A percentile compares a stretch with the other conserved stretches of the same genome.
Conservation (phyloP, 2,329 filamentous ascomycete species). For the Colletotrichum tofieldiae region DNA sequence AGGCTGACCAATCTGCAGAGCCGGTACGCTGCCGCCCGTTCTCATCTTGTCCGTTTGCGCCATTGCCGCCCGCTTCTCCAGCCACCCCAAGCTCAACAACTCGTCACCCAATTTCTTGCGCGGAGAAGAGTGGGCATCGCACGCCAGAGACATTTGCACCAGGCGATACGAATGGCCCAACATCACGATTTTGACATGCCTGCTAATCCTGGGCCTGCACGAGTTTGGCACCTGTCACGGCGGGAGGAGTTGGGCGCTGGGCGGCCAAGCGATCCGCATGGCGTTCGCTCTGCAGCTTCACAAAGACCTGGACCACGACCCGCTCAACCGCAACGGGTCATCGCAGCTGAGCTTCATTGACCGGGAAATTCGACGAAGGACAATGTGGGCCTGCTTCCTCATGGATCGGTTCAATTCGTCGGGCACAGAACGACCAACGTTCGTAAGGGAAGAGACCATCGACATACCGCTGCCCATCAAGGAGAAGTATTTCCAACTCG, state of each 20-base stretch:
- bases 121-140: slow-evolving; percentile 91
- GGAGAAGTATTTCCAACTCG: slow-evolving; percentile 90
- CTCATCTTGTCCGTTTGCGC: slow-evolving; percentile 95
- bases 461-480: slow-evolving; percentile 92
- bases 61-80: slow-evolving; percentile 94
- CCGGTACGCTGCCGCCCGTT: slow-evolving; percentile 88
- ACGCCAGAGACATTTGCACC: slow-evolving; percentile 89
- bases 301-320: slow-evolving; percentile 89
- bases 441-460: slow-evolving; percentile 90
- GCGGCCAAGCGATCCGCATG: slow-evolving; percentile 96
- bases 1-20: slow-evolving; percentile 61
- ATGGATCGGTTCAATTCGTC: slow-evolving; percentile 99
- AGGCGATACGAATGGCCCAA: slow-evolving; percentile 95
- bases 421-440: slow-evolving; percentile 91
- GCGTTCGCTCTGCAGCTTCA: slow-evolving; percentile 96
- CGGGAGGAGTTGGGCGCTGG: slow-evolving; percentile 94
- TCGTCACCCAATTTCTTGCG: slow-evolving; percentile 83
- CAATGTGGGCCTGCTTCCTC: slow-evolving; percentile 98
- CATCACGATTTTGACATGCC: slow-evolving; percentile 93
- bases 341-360: slow-evolving; percentile 89
- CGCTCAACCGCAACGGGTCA: slow-evolving; percentile 73
- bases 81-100: slow-evolving; percentile 83
- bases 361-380: slow-evolving; percentile 90
- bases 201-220: slow-evolving; percentile 89
- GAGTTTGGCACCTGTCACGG: slow-evolving; percentile 98